Percentiles rank a stretch among this genome's conserved stretches.
Conservation (phyloP, 345 rosid species). For the Sisymbrium irio region DNA sequence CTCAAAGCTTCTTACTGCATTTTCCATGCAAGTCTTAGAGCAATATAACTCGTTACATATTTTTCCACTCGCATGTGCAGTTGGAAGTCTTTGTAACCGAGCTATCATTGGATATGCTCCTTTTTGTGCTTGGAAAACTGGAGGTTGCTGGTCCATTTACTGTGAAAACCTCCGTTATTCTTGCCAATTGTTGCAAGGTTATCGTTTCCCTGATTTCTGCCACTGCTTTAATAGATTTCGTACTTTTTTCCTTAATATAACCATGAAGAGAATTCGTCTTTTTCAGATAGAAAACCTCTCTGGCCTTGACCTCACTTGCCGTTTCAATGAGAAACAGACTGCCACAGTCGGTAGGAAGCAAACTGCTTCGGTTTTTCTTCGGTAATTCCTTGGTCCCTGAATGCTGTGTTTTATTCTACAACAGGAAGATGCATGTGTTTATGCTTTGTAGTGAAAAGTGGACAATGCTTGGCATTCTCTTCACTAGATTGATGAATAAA, state of each 20-base stretch:
- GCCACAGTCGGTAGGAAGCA: conserved; percentile 58
- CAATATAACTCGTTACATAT: conserved; percentile 20
- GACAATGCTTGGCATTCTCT: conserved; percentile 13
- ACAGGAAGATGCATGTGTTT: conserved; percentile 19
- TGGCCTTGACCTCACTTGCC: conserved; percentile 63
- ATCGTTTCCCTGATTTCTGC: conserved; percentile 4
- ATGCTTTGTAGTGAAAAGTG: not conserved
- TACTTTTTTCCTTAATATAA: not conserved
- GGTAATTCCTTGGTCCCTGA: conserved; percentile 46
- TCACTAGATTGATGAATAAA: not conserved
- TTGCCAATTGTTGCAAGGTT: conserved; percentile 90
- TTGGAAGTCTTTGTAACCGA: conserved; percentile 67
- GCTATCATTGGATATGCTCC: conserved; percentile 77
- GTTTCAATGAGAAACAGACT: conserved; percentile 53
- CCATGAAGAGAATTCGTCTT: not conserved
- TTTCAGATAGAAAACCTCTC: conserved; percentile 84
- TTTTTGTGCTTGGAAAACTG: conserved; percentile 70
- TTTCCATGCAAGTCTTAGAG: conserved; percentile 10
- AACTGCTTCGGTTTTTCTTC: conserved; percentile 62
- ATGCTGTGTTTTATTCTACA: conserved; percentile 1
- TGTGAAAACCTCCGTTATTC: conserved; percentile 56
- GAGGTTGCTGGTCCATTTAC: conserved; percentile 89
- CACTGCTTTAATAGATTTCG: not conserved
- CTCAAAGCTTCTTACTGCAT: not conserved
- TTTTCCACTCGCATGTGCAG: conserved; percentile 47